Percentiles rank a stretch among this genome's conserved stretches.
Conservation (phyloP, 2,329 filamentous ascomycete species). For the Aspergillus versicolor region DNA sequence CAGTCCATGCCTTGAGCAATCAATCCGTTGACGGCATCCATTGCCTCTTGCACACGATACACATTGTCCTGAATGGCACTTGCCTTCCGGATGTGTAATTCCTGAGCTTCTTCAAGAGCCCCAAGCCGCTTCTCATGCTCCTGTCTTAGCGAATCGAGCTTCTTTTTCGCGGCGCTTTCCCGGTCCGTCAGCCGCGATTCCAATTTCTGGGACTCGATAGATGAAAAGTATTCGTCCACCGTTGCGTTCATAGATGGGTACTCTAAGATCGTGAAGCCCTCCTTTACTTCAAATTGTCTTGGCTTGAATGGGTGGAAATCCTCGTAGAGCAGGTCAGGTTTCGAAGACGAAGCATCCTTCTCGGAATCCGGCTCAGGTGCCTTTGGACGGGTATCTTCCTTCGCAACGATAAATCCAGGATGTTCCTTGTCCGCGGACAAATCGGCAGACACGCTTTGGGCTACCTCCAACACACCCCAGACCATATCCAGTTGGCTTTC, state of each 20-base stretch:
- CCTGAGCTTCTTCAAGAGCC: constrained; percentile 76
- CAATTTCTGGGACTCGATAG: constrained; percentile 88
- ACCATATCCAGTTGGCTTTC: constrained; percentile 65
- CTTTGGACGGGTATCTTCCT: constrained; percentile 42
- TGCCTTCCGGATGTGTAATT: constrained; percentile 82
- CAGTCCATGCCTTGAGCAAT: constrained; percentile 96
- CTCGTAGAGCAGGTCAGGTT: constrained; percentile 68
- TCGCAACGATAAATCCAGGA: constrained; percentile 87
- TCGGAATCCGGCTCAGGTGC: constrained; percentile 31
- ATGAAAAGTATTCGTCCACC: constrained; percentile 96
- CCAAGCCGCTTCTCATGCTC: constrained; percentile 86
- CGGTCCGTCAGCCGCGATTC: constrained; percentile 79
- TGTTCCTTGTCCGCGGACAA: constrained; percentile 66
- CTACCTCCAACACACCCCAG: constrained; percentile 67
- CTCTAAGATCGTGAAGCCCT: constrained; percentile 66
- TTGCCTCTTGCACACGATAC: constrained; percentile 87
- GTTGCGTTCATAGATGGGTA: constrained; percentile 88
- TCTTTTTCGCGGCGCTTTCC: constrained; percentile 76
- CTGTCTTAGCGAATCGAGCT: constrained; percentile 77
- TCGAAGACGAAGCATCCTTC: constrained; percentile 37
- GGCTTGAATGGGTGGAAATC: constrained; percentile 95
- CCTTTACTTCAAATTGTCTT: constrained; percentile 70
- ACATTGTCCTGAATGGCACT: constrained; percentile 87
- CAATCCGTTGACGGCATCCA: constrained; percentile 88
- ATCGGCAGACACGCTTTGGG: constrained; percentile 65